These are phyloP conservation scores for Pyricularia pennisetigena DNA, from an alignment of 2,329 filamentous ascomycete species.

Conservation along the genomic window DNA sequence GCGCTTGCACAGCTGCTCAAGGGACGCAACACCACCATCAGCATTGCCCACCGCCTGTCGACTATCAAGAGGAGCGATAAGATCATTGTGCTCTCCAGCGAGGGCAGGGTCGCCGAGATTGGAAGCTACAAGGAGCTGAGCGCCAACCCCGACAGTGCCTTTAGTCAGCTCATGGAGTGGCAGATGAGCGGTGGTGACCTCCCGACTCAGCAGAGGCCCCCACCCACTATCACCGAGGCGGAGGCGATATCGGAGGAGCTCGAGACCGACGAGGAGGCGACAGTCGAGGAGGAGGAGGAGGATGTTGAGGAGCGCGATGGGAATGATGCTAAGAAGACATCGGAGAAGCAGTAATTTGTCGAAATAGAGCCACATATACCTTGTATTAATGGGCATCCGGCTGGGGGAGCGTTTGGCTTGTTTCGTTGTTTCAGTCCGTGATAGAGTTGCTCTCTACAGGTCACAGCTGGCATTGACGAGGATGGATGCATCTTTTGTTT, in stretches of 20 bases:
- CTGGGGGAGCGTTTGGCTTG: neutral
- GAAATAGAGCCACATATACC: neutral
- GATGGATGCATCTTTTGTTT: neutral
- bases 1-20: slow-evolving; percentile 72
- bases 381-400: neutral
- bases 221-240: slow-evolving; percentile 31
- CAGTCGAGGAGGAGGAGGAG: slow-evolving; percentile 15
- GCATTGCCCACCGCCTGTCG: slow-evolving; percentile 88
- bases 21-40: slow-evolving; percentile 92
- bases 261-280: slow-evolving; percentile 26
- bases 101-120: slow-evolving; percentile 85
- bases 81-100: slow-evolving; percentile 81
- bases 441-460: neutral
- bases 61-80: slow-evolving; percentile 94
- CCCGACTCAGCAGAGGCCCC: slow-evolving; percentile 21
- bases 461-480: neutral
- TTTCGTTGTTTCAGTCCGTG: neutral
- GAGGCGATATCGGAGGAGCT: slow-evolving; percentile 43
- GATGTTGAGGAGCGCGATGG: slow-evolving; percentile 11
- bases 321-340: neutral
- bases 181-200: slow-evolving; percentile 82
- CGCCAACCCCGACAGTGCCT: slow-evolving; percentile 66
- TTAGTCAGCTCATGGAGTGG: slow-evolving; percentile 97
- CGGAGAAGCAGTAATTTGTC: neutral
- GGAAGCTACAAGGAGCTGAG: slow-evolving; percentile 75